Evolutionary conservation across 1,139 yeast genomes (phyloP).

Genomic region (Pichia sp.): DNA sequence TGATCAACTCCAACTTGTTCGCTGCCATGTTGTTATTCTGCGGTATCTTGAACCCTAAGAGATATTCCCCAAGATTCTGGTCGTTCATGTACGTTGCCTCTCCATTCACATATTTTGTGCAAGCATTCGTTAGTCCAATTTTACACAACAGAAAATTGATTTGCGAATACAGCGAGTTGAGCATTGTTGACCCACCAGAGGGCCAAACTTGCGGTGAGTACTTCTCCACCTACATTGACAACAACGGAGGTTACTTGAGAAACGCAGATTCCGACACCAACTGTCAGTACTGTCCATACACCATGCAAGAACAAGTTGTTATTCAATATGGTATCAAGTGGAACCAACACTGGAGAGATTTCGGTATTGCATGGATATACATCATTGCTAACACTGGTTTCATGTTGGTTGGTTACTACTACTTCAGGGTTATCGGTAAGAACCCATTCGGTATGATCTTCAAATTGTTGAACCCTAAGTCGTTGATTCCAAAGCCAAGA

Average conservation of each 20-base stretch:
- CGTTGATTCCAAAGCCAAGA: slow-evolving; percentile 26
- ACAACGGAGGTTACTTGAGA: slow-evolving; percentile 48
- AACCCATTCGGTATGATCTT: slow-evolving; percentile 9
- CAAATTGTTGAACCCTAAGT: slow-evolving; percentile 13
- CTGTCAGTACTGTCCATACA: slow-evolving; percentile 58
- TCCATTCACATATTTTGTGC: slow-evolving; percentile 61
- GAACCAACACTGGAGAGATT: slow-evolving; percentile 57
- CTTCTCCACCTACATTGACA: slow-evolving; percentile 36
- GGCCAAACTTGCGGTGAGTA: slow-evolving; percentile 55
- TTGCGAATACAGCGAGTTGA: slow-evolving; percentile 50
- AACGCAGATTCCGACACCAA: slow-evolving; percentile 45
- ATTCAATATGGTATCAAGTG: slow-evolving; percentile 42
- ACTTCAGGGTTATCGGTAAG: slow-evolving; percentile 17
- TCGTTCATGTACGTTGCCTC: slow-evolving; percentile 62
- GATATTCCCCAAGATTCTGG: slow-evolving; percentile 46
- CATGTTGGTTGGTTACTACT: slow-evolving; percentile 21
- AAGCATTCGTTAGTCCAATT: slow-evolving; percentile 46
- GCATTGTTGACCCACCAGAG: slow-evolving; percentile 49
- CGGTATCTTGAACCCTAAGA: slow-evolving; percentile 57
- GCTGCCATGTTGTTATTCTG: slow-evolving; percentile 53
- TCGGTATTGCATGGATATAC: slow-evolving; percentile 58
- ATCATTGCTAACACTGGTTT: slow-evolving; percentile 44
- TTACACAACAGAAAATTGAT: slow-evolving; percentile 53
- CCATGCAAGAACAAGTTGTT: slow-evolving; percentile 53
- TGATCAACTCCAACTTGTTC: slow-evolving; percentile 48